A percentile compares a stretch with the other conserved stretches of the same genome.
phyloP scores from a whole-genome alignment of 2,329 filamentous ascomycete genomes.

The Xylariaceae sp. region DNA sequence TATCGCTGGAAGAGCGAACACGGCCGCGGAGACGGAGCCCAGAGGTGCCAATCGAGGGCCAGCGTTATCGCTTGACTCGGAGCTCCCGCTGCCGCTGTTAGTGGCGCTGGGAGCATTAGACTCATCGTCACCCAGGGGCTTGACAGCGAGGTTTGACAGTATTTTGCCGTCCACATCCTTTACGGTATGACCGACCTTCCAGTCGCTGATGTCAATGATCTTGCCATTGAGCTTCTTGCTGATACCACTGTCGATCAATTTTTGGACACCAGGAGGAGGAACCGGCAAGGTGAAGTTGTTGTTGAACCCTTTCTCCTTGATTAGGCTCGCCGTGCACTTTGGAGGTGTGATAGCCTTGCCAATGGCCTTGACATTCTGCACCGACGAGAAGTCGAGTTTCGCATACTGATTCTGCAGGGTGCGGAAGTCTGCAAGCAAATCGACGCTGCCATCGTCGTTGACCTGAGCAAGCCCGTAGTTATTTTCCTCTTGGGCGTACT shows the following conservation, averaged over 20 bases:
- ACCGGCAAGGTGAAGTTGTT: slow-evolving; percentile 79
- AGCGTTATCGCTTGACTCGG: slow-evolving; percentile 22
- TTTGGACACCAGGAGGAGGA: slow-evolving; percentile 70
- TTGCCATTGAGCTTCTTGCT: slow-evolving; percentile 67
- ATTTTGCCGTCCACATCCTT: slow-evolving; percentile 49
- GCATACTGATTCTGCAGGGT: slow-evolving; percentile 78
- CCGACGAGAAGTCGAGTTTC: slow-evolving; percentile 72
- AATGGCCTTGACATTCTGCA: slow-evolving; percentile 68
- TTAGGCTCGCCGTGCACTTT: slow-evolving; percentile 70
- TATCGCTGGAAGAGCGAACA: slow-evolving; percentile 27
- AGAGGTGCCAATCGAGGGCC: slow-evolving; percentile 23
- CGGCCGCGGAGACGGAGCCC: slow-evolving; percentile 13
- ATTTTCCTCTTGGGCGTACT: slow-evolving; percentile 76
- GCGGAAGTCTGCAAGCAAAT: slow-evolving; percentile 70
- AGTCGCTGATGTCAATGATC: slow-evolving; percentile 71
- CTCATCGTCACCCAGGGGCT: slow-evolving; percentile 32
- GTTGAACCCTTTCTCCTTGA: slow-evolving; percentile 72
- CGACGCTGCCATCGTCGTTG: slow-evolving; percentile 61
- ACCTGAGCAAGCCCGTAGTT: slow-evolving; percentile 70
- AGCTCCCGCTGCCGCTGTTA: neutral
- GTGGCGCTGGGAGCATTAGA: slow-evolving; percentile 32
- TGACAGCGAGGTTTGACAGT: slow-evolving; percentile 56
- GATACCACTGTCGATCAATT: slow-evolving; percentile 80
- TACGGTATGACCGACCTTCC: slow-evolving; percentile 60
- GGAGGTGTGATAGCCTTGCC: slow-evolving; percentile 61